Percentiles rank a stretch among this genome's conserved stretches.
Evolutionary conservation across 1,284 basidiomycete species (phyloP).

Genomic region (Volvariella surrecta): DNA sequence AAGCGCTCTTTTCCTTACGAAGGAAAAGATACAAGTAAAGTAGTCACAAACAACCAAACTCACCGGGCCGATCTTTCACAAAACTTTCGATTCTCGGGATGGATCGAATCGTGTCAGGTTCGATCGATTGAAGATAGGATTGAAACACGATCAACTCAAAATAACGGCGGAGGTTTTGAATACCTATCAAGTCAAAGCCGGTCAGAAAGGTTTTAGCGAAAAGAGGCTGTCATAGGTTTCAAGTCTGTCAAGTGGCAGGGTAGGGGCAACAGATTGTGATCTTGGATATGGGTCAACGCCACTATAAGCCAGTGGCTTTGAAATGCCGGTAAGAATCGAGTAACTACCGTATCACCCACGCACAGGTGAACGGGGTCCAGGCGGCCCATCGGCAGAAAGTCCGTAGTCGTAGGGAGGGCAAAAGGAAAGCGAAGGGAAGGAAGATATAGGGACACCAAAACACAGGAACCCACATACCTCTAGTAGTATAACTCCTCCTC

Average conservation of each 20-base stretch:
- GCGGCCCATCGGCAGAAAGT: no score
- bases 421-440: no score
- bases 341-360: no score
- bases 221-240: not conserved
- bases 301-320: no score
- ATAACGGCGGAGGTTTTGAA: slow-evolving; percentile 80
- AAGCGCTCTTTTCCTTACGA: no score
- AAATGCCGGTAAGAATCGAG: no score
- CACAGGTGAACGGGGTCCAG: no score
- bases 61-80: slow-evolving; percentile 76
- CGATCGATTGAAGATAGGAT: slow-evolving; percentile 83
- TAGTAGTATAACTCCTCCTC: slow-evolving; percentile 58
- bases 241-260: no score
- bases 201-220: slow-evolving; percentile 2
- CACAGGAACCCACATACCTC: slow-evolving; percentile 39
- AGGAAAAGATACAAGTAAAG: no score
- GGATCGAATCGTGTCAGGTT: slow-evolving; percentile 73
- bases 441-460: not conserved
- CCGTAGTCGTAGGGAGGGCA: no score
- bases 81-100: slow-evolving; percentile 77
- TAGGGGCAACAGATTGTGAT: no score
- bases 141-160: slow-evolving; percentile 93
- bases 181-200: slow-evolving; percentile 32
- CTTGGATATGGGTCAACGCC: no score
- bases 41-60: slow-evolving; percentile 12